Evolutionary conservation across 495 filamentous ascomycete genomes (phyloP).

Genomic region (Aspergillus bertholletiae): DNA sequence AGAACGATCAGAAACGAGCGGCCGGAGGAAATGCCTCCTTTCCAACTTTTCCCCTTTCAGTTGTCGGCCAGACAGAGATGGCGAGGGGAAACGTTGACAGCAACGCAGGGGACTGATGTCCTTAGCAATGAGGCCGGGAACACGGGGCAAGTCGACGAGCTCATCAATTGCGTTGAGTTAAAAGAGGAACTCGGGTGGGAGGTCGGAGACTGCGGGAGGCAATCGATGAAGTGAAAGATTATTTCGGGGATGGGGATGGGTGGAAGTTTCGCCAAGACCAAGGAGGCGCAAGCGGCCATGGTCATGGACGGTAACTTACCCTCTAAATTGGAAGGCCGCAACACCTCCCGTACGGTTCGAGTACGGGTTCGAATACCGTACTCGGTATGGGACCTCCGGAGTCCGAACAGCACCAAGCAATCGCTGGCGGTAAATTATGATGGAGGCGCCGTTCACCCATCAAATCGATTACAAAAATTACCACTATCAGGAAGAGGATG

Average conservation of each 20-base stretch:
- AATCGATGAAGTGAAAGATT: slow-evolving; percentile 21
- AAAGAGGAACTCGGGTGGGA: slow-evolving; percentile 7
- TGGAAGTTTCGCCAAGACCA: slow-evolving; percentile 37
- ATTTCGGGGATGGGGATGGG: slow-evolving; percentile 37
- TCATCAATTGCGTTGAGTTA: slow-evolving; percentile 25
- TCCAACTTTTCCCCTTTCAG: slow-evolving; percentile 35
- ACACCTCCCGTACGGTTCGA: slow-evolving; percentile 2
- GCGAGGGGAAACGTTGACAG: slow-evolving; percentile 25
- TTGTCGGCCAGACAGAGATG: slow-evolving; percentile 18
- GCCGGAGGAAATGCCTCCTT: slow-evolving; percentile 50
- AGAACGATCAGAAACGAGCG: slow-evolving; percentile 42
- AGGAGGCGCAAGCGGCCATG: slow-evolving; percentile 37
- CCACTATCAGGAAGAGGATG: background rate
- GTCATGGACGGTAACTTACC: slow-evolving; percentile 16
- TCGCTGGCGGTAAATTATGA: slow-evolving; percentile 4
- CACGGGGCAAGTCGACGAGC: slow-evolving; percentile 12
- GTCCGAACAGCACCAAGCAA: too few relatives aligned
- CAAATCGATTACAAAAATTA: background rate
- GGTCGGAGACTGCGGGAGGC: slow-evolving; percentile 17
- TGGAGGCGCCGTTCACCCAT: background rate
- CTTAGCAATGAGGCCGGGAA: slow-evolving; percentile 23
- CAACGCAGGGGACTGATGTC: slow-evolving; percentile 29
- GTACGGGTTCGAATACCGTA: background rate
- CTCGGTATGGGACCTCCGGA: too few relatives aligned
- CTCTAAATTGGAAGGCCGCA: slow-evolving; percentile 6